Evolutionary conservation across 345 rosid species (phyloP).

Genomic region (Alliaria petiolata): DNA sequence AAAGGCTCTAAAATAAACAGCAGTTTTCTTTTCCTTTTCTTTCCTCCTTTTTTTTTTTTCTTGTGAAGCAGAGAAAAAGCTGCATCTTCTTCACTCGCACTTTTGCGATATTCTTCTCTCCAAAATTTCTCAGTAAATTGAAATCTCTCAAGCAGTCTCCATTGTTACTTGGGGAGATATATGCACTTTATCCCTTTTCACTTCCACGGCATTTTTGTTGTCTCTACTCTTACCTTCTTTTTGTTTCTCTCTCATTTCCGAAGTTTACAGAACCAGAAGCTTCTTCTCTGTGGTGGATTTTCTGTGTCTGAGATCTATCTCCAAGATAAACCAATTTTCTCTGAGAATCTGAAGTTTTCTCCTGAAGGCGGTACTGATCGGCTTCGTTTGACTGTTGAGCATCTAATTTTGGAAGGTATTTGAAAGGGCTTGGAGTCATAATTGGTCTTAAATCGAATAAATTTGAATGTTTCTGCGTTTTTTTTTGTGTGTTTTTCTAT

Average conservation of each 20-base stretch:
- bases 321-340: neutral
- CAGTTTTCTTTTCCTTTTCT: conserved; percentile 4
- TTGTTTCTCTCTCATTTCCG: neutral
- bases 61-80: conserved; percentile 46
- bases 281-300: conserved; percentile 8
- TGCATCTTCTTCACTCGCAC: conserved; percentile 46
- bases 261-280: conserved; percentile 19
- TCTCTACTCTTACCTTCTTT: conserved; percentile 8
- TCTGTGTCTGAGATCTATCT: conserved; percentile 17
- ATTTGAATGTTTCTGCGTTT: neutral
- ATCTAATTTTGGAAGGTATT: conserved; percentile 22
- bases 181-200: conserved; percentile 8
- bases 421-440: neutral
- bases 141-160: conserved; percentile 18
- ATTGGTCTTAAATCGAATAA: neutral
- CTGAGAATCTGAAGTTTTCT: conserved; percentile 12
- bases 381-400: neutral
- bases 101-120: conserved; percentile 33
- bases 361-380: neutral
- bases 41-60: neutral
- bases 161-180: conserved; percentile 4
- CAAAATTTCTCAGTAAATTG: conserved; percentile 35
- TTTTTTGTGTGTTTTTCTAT: neutral
- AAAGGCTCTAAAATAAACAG: conserved; percentile 1
- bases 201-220: conserved; percentile 5